Evolutionary conservation across 345 rosid genomes (phyloP), one percentile per base, ranked within the genome.

Genomic region (Melaleuca alternifolia): DNA sequence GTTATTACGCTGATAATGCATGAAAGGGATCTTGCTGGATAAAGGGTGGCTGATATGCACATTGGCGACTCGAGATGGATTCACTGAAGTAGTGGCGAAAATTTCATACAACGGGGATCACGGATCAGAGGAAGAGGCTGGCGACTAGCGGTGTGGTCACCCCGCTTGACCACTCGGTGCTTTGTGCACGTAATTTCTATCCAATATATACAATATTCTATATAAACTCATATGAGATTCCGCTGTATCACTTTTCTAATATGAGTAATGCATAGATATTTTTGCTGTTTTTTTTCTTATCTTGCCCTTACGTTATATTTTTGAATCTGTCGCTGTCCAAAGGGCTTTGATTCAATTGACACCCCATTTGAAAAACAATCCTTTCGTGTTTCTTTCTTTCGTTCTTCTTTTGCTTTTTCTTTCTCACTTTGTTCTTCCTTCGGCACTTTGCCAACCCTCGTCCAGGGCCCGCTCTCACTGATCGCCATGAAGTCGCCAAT

Each of bases 91-190:
- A 65, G 79, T 33, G 79, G 48, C 46, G 15, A 62, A 30, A 62
- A 30, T 7, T 7, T 62, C 76, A 33, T 71, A 6, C 6, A 0
- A 9, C 0, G 1, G 24, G 0, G 0, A 33, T 9, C 24, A 65
- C 1, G 0, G 24, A 33, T 71, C 79, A 18, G 9, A 33, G 24
- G 48, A 21, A 71, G 48, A 12, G 13, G 46, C 46, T 33, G 1
- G 48, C 12, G 0, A 65, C 24, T 71, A 0, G 0, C 4, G 0
- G 16, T 16, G 77, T 0, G 10, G 0, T 33, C 0, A 2, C 77
- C 24, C 6, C 8, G 11, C 23, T 33, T 16, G 46, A 11, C 46
- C 2, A 20, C 48, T 71, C 0, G 0, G 24, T 71, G 20, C 6
- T 33, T 16, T 65, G 46, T 33, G 12, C 5, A 4, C 1, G 0